Base-by-base conservation (phyloP, 2,329 filamentous ascomycete species). In the Capronia coronata region DNA sequence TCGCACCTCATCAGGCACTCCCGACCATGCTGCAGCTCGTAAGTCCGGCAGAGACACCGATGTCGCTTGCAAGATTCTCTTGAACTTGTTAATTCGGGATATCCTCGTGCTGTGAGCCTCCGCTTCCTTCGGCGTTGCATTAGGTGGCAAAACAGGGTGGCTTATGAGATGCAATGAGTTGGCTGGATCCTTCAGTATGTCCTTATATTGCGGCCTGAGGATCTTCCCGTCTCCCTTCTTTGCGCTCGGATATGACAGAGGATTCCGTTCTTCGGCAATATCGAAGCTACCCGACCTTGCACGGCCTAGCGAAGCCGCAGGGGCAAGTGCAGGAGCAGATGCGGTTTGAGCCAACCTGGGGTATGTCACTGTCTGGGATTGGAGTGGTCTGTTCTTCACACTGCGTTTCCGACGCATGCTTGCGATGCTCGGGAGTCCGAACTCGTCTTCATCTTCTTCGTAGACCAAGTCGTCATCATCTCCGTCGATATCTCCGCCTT, bases 11-110 rank as follows among this genome's bases (percentile, higher is more conserved):
- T 88, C 84, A 0, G 93, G 94, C 29, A 97, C 79, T 10, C 93
- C 93, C 45, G 90, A 93, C 93, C 94, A 98, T 23, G 93, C 89
- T 25, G 89, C 75, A 50, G 88, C 77, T 55, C 93, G 80, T 19
- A 98, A 75, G 46, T 97, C 91, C 14, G 84, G 74, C 2, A 97
- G 71, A 1, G 88, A 84, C 61, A 98, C 93, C 1, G 87, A 89
- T 34, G 87, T 95, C 18, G 91, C 82, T 70, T 98, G 93, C 5
- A 98, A 75, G 45, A 98, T 87, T 61, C 85, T 86, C 69, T 98
- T 98, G 72, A 98, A 98, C 65, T 97, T 97, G 71, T 98, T 96
- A 66, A 98, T 98, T 55, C 93, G 83, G 5, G 87, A 86, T 61
- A 95, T 93, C 52, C 88, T 82, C 38, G 90, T 86, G 49, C 86